Evolutionary conservation across 495 filamentous ascomycete species (phyloP).

Genomic region (Entonaema liquescens): DNA sequence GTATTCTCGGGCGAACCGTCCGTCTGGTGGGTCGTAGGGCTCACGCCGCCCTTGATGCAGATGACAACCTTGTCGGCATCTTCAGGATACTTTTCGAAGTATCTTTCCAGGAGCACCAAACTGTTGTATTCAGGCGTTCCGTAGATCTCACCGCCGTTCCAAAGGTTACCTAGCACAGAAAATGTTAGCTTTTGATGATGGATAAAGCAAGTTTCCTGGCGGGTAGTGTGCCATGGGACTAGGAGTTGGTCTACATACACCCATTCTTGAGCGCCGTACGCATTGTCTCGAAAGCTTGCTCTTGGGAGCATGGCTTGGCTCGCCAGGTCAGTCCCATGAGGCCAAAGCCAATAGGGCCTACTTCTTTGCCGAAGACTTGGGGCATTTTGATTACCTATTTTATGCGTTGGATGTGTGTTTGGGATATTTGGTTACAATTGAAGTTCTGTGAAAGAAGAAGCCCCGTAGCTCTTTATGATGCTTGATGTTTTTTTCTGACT

Average conservation of each 20-base stretch:
- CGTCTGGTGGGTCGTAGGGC: conserved; percentile 49
- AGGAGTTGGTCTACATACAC: not conserved
- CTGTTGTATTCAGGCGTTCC: conserved; percentile 76
- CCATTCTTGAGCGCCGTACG: conserved; percentile 70
- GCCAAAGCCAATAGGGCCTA: conserved; percentile 65
- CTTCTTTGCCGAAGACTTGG: conserved; percentile 57
- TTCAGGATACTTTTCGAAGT: conserved; percentile 73
- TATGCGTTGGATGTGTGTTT: not conserved
- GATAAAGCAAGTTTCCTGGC: not conserved
- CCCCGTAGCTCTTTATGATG: not conserved
- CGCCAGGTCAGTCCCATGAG: conserved; percentile 81
- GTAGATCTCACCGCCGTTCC: conserved; percentile 86
- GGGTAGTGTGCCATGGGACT: not conserved
- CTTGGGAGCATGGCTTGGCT: conserved; percentile 61
- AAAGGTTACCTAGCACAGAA: conserved; percentile 59
- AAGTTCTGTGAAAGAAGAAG: not conserved
- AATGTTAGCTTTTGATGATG: conserved; percentile 3
- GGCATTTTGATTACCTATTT: conserved; percentile 49
- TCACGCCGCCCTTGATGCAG: conserved; percentile 67
- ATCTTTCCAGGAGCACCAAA: conserved; percentile 67
- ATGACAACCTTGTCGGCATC: conserved; percentile 71
- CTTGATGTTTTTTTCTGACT: not conserved
- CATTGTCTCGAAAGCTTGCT: conserved; percentile 73
- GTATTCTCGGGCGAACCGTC: conserved; percentile 71
- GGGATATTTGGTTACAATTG: not conserved